Evolutionary conservation across 352 stramenopile species (phyloP), one percentile per base, ranked within the genome.

Genomic region (Elongisporangium prolatum): DNA sequence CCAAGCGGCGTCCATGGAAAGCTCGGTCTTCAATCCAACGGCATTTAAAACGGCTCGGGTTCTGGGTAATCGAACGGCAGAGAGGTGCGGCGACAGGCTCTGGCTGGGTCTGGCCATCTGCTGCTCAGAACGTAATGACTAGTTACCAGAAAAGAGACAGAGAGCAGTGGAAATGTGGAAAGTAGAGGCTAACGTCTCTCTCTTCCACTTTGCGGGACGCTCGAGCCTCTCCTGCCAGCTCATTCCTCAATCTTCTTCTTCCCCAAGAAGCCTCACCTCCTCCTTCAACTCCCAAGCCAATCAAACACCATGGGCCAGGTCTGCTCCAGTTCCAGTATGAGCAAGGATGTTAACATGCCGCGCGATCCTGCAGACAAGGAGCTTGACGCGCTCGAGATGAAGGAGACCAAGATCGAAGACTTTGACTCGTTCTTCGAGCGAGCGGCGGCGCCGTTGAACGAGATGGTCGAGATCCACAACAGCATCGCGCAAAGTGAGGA

Each of bases 401-500:
- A 49, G 18, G 59, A 67, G 56, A 70, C 64, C 44, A 70, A 70
- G 56, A 56, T 70, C 51, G 18, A 51, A 14, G 64, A 70, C 50
- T 70, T 67, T 28, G 59, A 70, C 44, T 50, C 54, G 20, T 70
- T 70, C 56, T 70, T 70, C 51, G 52, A 60, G 59, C 52, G 49
- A 20, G 64, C 64, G 16, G 52, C 58, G 4, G 63, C 48, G 24
- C 57, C 63, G 54, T 10, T 64, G 48, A 62, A 66, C 48, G 50
- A 57, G 38, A 51, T 66, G 48, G 60, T 76, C 18, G 68, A 68
- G 57, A 66, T 76, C 52, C 52, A 79, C 68, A 85, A 85, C 57
- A 74, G 72, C 38, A 80, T 85, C 34, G 69, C 65, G 10, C 67
- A 77, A 52, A 85, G 75, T 38, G 75, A 83, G 54, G 71, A 80